phyloP scores from a whole-genome alignment of 257 asterid genomes.

The Capsicum baccatum region DNA sequence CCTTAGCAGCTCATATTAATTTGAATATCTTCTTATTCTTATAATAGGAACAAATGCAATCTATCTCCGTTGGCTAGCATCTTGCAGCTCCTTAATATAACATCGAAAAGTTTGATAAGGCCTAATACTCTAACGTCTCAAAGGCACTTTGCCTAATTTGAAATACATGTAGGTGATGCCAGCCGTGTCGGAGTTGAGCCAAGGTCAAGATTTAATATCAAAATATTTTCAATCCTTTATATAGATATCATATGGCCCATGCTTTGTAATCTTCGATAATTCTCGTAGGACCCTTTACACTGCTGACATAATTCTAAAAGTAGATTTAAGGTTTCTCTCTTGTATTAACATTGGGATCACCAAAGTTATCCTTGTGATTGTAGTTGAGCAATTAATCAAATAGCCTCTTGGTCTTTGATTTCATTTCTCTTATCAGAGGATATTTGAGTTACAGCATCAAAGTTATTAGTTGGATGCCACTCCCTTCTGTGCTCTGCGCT shows the following conservation, averaged over 20 bases:
- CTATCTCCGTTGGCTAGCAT: neutral
- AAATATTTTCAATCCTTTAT: neutral
- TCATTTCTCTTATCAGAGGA: slow-evolving; percentile 4
- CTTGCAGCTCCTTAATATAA: neutral
- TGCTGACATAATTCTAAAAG: neutral
- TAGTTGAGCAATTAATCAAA: neutral
- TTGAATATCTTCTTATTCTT: neutral
- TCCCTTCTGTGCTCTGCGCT: neutral
- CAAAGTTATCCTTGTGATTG: slow-evolving; percentile 12
- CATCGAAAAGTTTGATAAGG: neutral
- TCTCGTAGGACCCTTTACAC: neutral
- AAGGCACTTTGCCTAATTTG: neutral
- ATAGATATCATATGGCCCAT: neutral
- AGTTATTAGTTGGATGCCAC: slow-evolving; percentile 18
- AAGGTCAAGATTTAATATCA: neutral
- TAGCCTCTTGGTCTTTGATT: neutral
- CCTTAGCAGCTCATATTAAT: neutral
- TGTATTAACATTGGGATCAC: neutral
- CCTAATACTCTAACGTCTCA: neutral
- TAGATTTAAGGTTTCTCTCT: neutral
- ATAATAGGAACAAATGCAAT: neutral
- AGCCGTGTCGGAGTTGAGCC: neutral
- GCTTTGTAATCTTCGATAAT: neutral
- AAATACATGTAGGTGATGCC: neutral
- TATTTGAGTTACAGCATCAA: neutral